phyloP scores from a whole-genome alignment of 305 asterid genomes.

The Andrographis paniculata region DNA sequence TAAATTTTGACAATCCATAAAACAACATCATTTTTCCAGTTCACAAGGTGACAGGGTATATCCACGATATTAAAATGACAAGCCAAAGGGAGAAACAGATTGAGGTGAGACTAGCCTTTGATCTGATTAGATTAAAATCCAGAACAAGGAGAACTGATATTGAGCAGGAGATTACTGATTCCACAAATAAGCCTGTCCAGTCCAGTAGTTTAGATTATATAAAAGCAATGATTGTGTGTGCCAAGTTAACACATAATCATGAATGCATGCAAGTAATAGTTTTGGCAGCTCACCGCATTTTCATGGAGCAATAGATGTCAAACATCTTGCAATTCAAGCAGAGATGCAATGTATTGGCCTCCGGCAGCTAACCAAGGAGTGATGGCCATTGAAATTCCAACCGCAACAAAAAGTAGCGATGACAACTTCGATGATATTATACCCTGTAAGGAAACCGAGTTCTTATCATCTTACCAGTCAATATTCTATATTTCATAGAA shows the following conservation, averaged over 20 bases:
- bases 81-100: neutral
- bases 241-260: neutral
- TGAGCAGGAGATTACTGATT: neutral
- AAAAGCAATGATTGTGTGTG: no score
- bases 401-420: constrained; percentile 91
- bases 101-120: neutral
- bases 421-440: constrained; percentile 90
- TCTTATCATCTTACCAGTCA: no score
- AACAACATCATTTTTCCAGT: neutral
- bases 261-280: neutral
- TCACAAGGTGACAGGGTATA: neutral
- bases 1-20: neutral
- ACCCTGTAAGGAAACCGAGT: constrained; percentile 43
- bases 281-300: constrained; percentile 66
- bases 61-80: neutral
- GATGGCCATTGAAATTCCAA: constrained; percentile 97
- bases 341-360: constrained; percentile 96
- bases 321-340: constrained; percentile 94
- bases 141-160: neutral
- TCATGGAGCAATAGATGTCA: constrained; percentile 90
- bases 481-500: no score
- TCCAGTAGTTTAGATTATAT: neutral
- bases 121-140: neutral
- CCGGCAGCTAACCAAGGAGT: constrained; percentile 99
- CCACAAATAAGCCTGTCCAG: neutral